Evolutionary conservation across 768 basidiomycete species (phyloP), one percentile per base, ranked within the genome.

Genomic region (Rhodosporidiobolus sp.): DNA sequence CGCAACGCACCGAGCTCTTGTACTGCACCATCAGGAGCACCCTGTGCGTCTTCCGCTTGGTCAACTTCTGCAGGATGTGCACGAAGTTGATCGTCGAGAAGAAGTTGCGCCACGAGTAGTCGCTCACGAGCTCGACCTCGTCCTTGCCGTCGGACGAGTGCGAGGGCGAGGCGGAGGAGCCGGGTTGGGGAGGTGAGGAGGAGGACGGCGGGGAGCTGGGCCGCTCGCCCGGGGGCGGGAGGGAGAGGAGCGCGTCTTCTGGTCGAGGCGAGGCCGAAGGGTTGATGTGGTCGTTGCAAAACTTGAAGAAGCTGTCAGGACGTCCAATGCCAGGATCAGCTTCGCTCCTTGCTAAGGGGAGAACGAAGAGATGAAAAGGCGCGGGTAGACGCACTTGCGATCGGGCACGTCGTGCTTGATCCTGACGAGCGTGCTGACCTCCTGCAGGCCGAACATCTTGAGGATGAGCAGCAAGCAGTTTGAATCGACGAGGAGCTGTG

Each of bases 401-500:
- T 83, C 81, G 22, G 79, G 77, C 55, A 78, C 88, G 78, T 98
- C 94, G 35, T 92, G 90, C 80, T 89, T 93, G 16, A 91, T 88
- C n/a, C 91, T 84, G 11, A 99, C 90, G 9, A 89, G 87, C 26
- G 85, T 85, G 0, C 90, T 85, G 6, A 96, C 89, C 79, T 99
- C 96, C 80, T 94, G 91, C 73, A 97, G 81, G n/a, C 94, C 92
- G 80, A 98, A 97, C 89, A 97, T 96, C 84, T 97, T 97, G 77
- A 99, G 83, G 61, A 98, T 91, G 43, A 98, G 84, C 43, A 98
- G 83, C 20, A 97, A 82, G 79, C 94, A 95, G 78, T 98, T 98
- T 32, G 93, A 94, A 77, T 98, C 95, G 55, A 99, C 87, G 14
- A 99, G 83, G 46, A 92, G 87, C 80, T 95, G 94, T n/a, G 93